Evolutionary conservation across 371 early-diverging fungal species (phyloP).

Genomic region (Mortierella sp.): DNA sequence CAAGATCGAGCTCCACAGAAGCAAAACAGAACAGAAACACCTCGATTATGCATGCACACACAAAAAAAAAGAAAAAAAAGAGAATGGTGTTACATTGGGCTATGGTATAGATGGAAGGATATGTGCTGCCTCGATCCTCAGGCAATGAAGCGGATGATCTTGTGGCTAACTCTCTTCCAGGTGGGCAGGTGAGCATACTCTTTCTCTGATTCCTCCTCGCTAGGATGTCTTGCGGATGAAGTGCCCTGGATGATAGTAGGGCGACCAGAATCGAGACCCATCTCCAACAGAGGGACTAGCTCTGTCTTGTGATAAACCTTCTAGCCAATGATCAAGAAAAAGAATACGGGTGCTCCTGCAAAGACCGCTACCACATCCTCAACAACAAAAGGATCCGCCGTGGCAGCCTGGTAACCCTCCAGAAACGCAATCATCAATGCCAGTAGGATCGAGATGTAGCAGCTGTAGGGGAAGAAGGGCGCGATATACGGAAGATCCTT

Average conservation of each 20-base stretch:
- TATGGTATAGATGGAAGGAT: no score
- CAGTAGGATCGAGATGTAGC: conserved; percentile 73
- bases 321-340: conserved; percentile 62
- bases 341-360: conserved; percentile 63
- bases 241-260: conserved; percentile 30
- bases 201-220: neutral
- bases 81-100: neutral
- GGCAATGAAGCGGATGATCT: conserved; percentile 18
- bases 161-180: conserved; percentile 21
- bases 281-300: conserved; percentile 68
- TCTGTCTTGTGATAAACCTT: conserved; percentile 67
- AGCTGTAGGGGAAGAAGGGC: conserved; percentile 75
- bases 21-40: no score
- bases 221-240: neutral
- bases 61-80: neutral
- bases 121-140: neutral
- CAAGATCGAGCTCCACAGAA: neutral
- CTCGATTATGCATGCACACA: no score
- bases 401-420: conserved; percentile 72
- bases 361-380: conserved; percentile 61
- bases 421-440: conserved; percentile 72
- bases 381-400: conserved; percentile 62
- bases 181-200: conserved; percentile 11
- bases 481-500: conserved; percentile 79
- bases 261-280: conserved; percentile 72